Percentiles rank a stretch among this genome's conserved stretches.
phyloP scores from a whole-genome alignment of 2,329 filamentous ascomycete species.

The Onygenales sp. region DNA sequence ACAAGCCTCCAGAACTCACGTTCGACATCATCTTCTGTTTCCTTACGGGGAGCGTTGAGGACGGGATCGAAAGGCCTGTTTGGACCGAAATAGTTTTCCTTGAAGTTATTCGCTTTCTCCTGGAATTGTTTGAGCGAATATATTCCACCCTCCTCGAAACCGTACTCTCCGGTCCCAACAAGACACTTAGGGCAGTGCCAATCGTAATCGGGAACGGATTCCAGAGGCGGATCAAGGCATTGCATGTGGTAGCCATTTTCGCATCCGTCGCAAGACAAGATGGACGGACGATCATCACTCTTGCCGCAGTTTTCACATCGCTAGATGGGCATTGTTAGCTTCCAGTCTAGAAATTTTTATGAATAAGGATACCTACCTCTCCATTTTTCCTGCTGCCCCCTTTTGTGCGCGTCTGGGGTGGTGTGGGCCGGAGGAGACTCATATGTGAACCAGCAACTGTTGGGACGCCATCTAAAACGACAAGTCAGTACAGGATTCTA shows the following conservation, averaged over 20 bases:
- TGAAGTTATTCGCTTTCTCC: slow-evolving; percentile 90
- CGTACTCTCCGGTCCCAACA: slow-evolving; percentile 92
- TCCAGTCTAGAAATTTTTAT: slow-evolving; percentile 2
- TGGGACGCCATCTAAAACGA: slow-evolving; percentile 23
- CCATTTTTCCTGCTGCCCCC: slow-evolving; percentile 48
- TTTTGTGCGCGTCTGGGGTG: slow-evolving; percentile 48
- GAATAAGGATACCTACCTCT: slow-evolving; percentile 37
- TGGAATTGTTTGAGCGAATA: slow-evolving; percentile 96
- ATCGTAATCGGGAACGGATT: slow-evolving; percentile 67
- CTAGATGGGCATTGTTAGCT: slow-evolving; percentile 33
- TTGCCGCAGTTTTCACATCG: slow-evolving; percentile 82
- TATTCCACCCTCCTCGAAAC: slow-evolving; percentile 90
- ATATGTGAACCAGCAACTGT: slow-evolving; percentile 95
- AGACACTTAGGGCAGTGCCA: slow-evolving; percentile 96
- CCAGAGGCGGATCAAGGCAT: slow-evolving; percentile 80
- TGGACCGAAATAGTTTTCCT: slow-evolving; percentile 82
- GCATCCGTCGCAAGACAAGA: slow-evolving; percentile 84
- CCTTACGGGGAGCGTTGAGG: slow-evolving; percentile 66
- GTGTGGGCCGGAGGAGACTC: slow-evolving; percentile 80
- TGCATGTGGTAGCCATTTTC: slow-evolving; percentile 78
- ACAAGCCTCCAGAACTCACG: slow-evolving; percentile 94
- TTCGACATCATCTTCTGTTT: slow-evolving; percentile 93
- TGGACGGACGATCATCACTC: slow-evolving; percentile 58
- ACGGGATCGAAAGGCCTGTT: slow-evolving; percentile 83
- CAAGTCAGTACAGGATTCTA: slow-evolving; percentile 13